phyloP scores from a whole-genome alignment of 2,329 filamentous ascomycete species.

The Thelonectria olida region DNA sequence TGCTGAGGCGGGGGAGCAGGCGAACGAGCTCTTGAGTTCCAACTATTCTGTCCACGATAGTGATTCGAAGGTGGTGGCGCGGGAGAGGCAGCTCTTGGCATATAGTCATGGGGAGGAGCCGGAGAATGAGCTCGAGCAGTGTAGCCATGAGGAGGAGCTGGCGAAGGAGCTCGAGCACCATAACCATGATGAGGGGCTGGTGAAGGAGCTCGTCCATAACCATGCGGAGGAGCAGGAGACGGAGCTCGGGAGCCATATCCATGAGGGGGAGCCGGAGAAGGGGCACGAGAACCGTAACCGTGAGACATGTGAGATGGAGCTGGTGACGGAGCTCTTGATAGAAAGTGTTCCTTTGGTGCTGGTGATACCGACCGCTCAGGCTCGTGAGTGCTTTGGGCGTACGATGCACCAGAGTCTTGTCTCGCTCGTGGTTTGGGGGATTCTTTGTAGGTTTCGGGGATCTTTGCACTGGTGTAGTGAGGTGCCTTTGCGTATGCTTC shows the following conservation, averaged over 20 bases:
- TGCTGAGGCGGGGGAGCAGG: constrained; percentile 44
- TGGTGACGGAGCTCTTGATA: constrained; percentile 34
- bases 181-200: constrained; percentile 40
- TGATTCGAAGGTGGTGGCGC: too few relatives aligned
- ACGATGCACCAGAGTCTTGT: constrained; percentile 54
- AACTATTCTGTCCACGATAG: constrained; percentile 41
- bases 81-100: constrained; percentile 49
- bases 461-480: constrained; percentile 71
- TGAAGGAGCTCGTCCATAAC: constrained; percentile 38
- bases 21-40: constrained; percentile 47
- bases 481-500: constrained; percentile 74
- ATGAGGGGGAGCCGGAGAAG: constrained; percentile 31
- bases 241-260: constrained; percentile 45
- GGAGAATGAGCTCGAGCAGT: constrained; percentile 44
- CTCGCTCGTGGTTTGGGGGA: constrained; percentile 47
- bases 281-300: constrained; percentile 44
- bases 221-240: constrained; percentile 50
- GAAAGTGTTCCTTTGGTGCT: too few relatives aligned
- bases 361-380: not conserved
- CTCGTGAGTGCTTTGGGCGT: constrained; percentile 36
- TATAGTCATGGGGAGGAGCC: constrained; percentile 38
- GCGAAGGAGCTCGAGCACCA: constrained; percentile 44
- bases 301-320: constrained; percentile 34
- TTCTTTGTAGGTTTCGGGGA: constrained; percentile 65
- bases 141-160: constrained; percentile 32